Conservation (phyloP, 169 alveolate species). For the Plasmodium gonderi region DNA sequence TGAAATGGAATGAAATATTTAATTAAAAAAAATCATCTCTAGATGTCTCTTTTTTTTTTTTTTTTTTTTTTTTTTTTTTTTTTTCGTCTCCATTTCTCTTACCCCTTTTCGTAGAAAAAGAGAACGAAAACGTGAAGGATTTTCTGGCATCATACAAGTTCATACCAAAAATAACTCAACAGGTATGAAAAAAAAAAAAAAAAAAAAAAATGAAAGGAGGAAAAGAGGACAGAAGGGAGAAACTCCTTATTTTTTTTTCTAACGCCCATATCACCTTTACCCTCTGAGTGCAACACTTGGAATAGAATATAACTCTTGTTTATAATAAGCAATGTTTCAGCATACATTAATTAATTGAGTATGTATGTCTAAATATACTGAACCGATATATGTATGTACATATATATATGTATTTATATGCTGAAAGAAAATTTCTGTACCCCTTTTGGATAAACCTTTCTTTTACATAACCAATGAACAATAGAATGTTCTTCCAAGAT, state of each 20-base stretch:
- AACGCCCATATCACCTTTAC: too few relatives aligned
- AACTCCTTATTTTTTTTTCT: too few relatives aligned
- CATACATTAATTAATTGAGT: too few relatives aligned
- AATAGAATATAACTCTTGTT: too few relatives aligned
- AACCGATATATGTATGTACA: neutral
- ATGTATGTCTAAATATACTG: neutral
- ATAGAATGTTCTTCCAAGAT: conserved; percentile 14
- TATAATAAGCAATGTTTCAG: too few relatives aligned
- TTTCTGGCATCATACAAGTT: conserved; percentile 63
- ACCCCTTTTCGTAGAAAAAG: conserved; percentile 22
- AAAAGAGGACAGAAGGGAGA: neutral
- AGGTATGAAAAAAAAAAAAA: neutral
- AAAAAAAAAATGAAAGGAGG: neutral
- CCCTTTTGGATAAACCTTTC: too few relatives aligned
- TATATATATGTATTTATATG: neutral
- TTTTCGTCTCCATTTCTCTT: neutral
- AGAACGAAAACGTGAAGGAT: conserved; percentile 55
- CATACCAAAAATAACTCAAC: conserved; percentile 48
- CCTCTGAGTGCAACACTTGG: too few relatives aligned
- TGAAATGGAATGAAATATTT: neutral
- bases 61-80: neutral
- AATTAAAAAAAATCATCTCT: neutral
- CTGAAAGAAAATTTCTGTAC: too few relatives aligned
- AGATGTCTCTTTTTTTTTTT: neutral
- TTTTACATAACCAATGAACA: neutral